Evolutionary conservation across 139 green algal genomes (phyloP), one percentile per base, ranked within the genome.

Genomic region (Chara braunii): DNA sequence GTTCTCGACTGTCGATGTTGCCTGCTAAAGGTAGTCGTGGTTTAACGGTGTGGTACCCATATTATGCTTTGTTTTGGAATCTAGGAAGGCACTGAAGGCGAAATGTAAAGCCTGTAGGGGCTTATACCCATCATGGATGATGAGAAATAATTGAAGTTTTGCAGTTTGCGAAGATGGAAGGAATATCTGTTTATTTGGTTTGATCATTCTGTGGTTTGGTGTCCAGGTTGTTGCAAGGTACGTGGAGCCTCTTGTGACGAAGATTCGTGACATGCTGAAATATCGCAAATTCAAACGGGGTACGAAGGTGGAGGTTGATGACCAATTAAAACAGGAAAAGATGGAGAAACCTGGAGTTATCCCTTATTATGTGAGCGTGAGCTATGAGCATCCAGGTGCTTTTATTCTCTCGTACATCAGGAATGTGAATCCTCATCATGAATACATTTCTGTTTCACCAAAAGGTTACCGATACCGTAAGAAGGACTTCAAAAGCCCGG

Each of bases 381-480:
- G 30, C 3, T 7, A 63, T 32, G 36, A 74, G 31, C 62, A 78
- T 53, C 37, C 55, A 3, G 70, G 70, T 23, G 35, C 48, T 18
- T 75, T 79, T 42, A 56, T 73, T 37, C 59, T 79, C 8, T 69
- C 71, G 0, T 75, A 64, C 34, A 79, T 79, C 33, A 44, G 58
- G 22, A 61, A 33, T 0, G 37, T 37, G 9, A 61, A 59, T 31
- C 63, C 67, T 2, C 23, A 56, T 23, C 71, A 79, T 56, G 71
- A 79, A 56, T 75, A 75, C 43, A 51, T 79, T 59, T 37, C 40
- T 1, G 53, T 75, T 22, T 61, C 22, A 8, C 45, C 71, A 1
- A 14, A 62, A 76, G 96, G 52, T 85, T 96, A 57, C 5, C 37
- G 60, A 3, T 75, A 57, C 33, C 28, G 65, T 1, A 75, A 68